Base-by-base conservation (phyloP, 305 asterid species). In the Nicotiana rustica region DNA sequence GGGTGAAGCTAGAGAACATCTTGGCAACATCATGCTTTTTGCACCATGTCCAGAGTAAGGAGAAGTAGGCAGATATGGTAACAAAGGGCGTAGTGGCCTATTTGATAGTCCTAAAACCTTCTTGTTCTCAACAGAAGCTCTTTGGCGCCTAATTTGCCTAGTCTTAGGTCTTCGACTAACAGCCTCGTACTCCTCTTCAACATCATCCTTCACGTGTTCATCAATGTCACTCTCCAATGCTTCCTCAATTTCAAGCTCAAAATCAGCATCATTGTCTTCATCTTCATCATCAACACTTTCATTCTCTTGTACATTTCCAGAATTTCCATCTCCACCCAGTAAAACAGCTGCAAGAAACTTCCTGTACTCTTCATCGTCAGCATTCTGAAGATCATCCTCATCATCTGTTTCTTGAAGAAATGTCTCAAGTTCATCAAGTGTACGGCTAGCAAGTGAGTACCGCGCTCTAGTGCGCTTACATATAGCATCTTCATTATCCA, bases 381-480 rank as follows among this genome's bases (percentile, higher is more conserved):
- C 96, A 87, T 91, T 94, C 85, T 90, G 98, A 85, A 94, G 92
- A 87, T 94, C 98, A 84, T 94, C 99, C 83, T 94, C 99, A 38
- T 96, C 99, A 65, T 96, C 99, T n/a, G 99, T 91, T 92, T 95
- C 98, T 88, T 96, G 99, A 90, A 96, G 98, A 85, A 96, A 96
- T 44, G 94, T 94, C 88, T 96, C 99, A 2, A 96, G 96, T 87
- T 96, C 98, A 88, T 94, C 99, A 84, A 96, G 99, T 33, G 98
- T 89, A 90, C 88, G 95, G 86, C 91, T 90, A 67, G 93, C 98
- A 85, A 96, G 98, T 85, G 99, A 96, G 91, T 94, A 96, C 55
- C 98, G 94, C 85, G 98, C 99, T 94, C 98, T 93, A 47, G 99
- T 96, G 60, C 98, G 93, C 97, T 89, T 96, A 83, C 95, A 92